Evolutionary conservation across 164 flowering plant genomes (phyloP).

Genomic region (Litsea cubeba): DNA sequence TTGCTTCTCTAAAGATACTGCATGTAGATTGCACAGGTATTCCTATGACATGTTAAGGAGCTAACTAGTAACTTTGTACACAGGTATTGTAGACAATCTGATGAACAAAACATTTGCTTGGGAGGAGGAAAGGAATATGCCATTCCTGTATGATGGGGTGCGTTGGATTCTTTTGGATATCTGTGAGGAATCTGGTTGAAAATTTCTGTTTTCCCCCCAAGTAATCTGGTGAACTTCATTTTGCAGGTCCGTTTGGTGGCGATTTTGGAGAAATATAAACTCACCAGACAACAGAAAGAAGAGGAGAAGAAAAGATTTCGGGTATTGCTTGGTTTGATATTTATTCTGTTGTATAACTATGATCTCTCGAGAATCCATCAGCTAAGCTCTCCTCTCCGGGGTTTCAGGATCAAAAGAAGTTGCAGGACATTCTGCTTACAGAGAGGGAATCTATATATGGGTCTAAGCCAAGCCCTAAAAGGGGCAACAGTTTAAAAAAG

Average conservation of each 20-base stretch:
- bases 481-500: slow-evolving; percentile 63
- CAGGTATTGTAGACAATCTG: slow-evolving; percentile 80
- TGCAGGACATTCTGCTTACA: slow-evolving; percentile 72
- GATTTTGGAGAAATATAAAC: slow-evolving; percentile 74
- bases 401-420: slow-evolving; percentile 83
- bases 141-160: slow-evolving; percentile 86
- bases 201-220: too few relatives aligned
- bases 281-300: slow-evolving; percentile 68
- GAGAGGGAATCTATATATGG: slow-evolving; percentile 89
- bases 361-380: not conserved
- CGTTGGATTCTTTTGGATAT: slow-evolving; percentile 16
- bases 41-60: not conserved
- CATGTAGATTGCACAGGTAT: not conserved
- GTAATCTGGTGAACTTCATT: too few relatives aligned
- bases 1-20: not conserved
- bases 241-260: slow-evolving; percentile 66
- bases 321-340: slow-evolving; percentile 33
- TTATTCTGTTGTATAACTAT: not conserved
- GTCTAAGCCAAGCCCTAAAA: slow-evolving; percentile 86
- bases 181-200: not conserved
- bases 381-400: not conserved
- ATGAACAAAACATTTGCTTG: slow-evolving; percentile 66
- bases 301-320: slow-evolving; percentile 67
- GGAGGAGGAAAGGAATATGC: slow-evolving; percentile 60
- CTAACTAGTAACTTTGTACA: slow-evolving; percentile 19